phyloP scores from a whole-genome alignment of 805 yeast genomes.

The Wickerhamomyces sydowiorum region DNA sequence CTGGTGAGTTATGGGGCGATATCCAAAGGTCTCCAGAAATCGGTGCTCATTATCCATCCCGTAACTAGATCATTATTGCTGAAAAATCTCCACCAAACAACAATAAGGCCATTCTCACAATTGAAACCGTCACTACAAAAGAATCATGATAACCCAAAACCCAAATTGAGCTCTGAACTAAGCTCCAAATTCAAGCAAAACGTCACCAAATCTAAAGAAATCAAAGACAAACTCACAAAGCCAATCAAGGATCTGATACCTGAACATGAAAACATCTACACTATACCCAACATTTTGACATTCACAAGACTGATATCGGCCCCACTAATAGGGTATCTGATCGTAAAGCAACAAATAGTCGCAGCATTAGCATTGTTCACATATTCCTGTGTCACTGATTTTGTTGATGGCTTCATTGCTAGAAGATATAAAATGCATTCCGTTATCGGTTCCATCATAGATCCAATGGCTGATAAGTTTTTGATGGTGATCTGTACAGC shows the following conservation, averaged over 20 bases:
- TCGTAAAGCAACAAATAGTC: slow-evolving; percentile 55
- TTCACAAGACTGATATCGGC: slow-evolving; percentile 73
- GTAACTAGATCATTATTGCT: not conserved
- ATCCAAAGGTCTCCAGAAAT: no score
- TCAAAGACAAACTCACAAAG: slow-evolving; percentile 25
- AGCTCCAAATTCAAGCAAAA: not conserved
- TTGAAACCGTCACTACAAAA: not conserved
- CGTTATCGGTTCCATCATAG: slow-evolving; percentile 83
- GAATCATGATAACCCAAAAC: not conserved
- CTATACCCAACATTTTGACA: slow-evolving; percentile 84
- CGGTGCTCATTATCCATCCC: not conserved
- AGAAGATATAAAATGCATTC: slow-evolving; percentile 71
- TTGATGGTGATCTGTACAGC: slow-evolving; percentile 83
- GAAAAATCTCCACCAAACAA: not conserved
- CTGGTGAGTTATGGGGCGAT: no score
- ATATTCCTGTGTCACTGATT: slow-evolving; percentile 87
- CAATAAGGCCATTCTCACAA: not conserved
- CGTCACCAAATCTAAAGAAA: slow-evolving; percentile 15
- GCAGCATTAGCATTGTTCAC: slow-evolving; percentile 70
- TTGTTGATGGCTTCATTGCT: slow-evolving; percentile 89
- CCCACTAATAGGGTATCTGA: slow-evolving; percentile 78
- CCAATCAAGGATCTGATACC: slow-evolving; percentile 25
- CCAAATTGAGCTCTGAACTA: not conserved
- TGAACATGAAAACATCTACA: slow-evolving; percentile 58
- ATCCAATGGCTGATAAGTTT: slow-evolving; percentile 92